Evolutionary conservation across 345 rosid species (phyloP).

Genomic region (Anacardium occidentale): DNA sequence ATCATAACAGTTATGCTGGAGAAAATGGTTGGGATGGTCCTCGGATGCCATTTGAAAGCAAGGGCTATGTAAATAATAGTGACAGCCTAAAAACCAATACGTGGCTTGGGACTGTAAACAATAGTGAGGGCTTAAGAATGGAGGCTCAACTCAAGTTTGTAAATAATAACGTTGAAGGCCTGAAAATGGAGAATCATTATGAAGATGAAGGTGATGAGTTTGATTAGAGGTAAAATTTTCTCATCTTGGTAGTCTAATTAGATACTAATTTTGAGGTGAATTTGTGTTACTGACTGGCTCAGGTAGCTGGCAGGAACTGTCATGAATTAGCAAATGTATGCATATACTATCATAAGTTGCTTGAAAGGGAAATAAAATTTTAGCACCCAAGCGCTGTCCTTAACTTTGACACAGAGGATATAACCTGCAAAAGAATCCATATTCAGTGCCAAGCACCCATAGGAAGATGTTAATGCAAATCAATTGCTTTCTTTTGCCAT

Average conservation of each 20-base stretch:
- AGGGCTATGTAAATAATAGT: constrained; percentile 48
- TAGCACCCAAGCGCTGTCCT: not conserved
- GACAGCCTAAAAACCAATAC: constrained; percentile 29
- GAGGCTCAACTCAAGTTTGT: constrained; percentile 59
- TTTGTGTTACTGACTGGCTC: not conserved
- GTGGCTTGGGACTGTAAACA: constrained; percentile 53
- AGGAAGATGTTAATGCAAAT: not conserved
- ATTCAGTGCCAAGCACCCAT: not conserved
- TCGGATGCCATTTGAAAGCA: constrained; percentile 33
- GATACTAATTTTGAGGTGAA: not conserved
- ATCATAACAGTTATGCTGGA: constrained; percentile 28
- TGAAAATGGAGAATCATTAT: constrained; percentile 47
- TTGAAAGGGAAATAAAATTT: not conserved
- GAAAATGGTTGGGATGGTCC: constrained; percentile 36
- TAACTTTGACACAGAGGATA: not conserved
- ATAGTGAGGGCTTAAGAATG: constrained; percentile 43
- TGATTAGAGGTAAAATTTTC: constrained; percentile 54
- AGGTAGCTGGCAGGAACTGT: not conserved
- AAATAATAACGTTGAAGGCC: constrained; percentile 48
- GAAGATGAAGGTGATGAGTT: constrained; percentile 57
- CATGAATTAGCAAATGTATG: not conserved
- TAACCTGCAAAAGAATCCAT: no score
- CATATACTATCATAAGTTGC: not conserved
- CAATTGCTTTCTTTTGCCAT: not conserved
- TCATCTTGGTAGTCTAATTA: not conserved